A percentile compares a stretch with the other conserved stretches of the same genome.
Conservation (phyloP, 2,329 filamentous ascomycete species). For the Apiospora pterosperma region DNA sequence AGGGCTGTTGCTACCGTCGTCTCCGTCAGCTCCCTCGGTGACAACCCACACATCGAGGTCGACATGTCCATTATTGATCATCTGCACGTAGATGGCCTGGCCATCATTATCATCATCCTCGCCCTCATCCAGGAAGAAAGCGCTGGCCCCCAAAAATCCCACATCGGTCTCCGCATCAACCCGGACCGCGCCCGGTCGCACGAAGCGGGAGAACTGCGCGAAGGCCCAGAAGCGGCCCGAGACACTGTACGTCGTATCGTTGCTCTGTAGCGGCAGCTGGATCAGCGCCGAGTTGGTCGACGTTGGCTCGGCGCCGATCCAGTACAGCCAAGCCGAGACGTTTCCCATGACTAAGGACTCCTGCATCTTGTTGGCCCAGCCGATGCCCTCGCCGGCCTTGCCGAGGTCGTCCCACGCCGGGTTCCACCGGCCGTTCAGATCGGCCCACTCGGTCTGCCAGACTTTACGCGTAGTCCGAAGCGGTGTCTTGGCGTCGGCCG, state of each 20-base stretch:
- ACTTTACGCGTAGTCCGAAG: conserved; percentile 30
- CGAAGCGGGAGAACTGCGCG: conserved; percentile 4
- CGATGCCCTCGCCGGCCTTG: conserved; percentile 40
- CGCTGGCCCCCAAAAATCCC: background rate
- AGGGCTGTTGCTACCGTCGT: background rate
- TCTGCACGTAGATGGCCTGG: background rate
- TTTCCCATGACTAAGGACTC: conserved; percentile 39
- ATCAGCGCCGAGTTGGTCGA: conserved; percentile 6
- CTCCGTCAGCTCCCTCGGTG: background rate
- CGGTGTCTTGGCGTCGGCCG: conserved; percentile 26
- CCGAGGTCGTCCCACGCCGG: conserved; percentile 39
- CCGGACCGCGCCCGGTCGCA: conserved; percentile 1
- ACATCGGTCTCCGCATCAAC: background rate
- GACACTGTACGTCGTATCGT: background rate
- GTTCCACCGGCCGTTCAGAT: conserved; percentile 36
- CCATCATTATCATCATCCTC: background rate
- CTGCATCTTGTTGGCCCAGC: conserved; percentile 44
- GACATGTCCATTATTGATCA: conserved; percentile 1
- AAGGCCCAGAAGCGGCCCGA: conserved; percentile 2
- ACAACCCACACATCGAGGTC: background rate
- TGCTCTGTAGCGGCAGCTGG: background rate
- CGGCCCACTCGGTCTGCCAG: conserved; percentile 47
- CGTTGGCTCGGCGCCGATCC: conserved; percentile 23
- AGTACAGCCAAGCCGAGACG: conserved; percentile 42
- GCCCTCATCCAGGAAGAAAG: conserved; percentile 17